Base-by-base conservation (phyloP, 2,329 filamentous ascomycete genomes). In the Didymella pomorum region DNA sequence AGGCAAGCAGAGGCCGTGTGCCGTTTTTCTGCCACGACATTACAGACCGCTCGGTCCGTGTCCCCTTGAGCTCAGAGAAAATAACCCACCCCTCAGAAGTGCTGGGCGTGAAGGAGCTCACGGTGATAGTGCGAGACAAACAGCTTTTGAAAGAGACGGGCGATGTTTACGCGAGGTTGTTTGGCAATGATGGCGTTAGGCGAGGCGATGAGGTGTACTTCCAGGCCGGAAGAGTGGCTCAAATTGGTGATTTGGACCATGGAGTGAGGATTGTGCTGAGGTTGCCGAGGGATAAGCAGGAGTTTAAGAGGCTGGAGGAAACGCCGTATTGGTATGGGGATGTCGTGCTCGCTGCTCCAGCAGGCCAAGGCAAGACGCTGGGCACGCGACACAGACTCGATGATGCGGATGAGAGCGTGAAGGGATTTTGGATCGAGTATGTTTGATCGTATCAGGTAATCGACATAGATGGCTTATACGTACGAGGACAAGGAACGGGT, bases 21-120 rank as follows among this genome's bases (percentile, higher is more conserved):
- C 88, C 88, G 0, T 90, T 90, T 65, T 90, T 72, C 56, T 76
- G 73, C 33, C 80, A 89, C 45, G 88, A 91, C 70, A 75, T 84
- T 12, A 89, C 87, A 2, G 76, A 81, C 2, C 73, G 88, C 7
- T 64, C 76, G n/a, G 69, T 85, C 2, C 76, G 88, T 0, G 87
- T 89, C 2, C 86, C 87, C 7, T 66, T 79, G 3, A 66, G 74
- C 0, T 65, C 51, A 7, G 76, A 63, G 28, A 76, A 72, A 37
- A 78, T 78, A 3, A 73, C 67, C 12, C 87, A 89, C 74, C 77
- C 83, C 0, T 84, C 78, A 7, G 81, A 81, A 0, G 84, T 80
- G 0, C 65, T 80, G 14, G 87, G 87, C 0, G 65, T 78, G n/a
- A 52, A 49, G 14, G 59, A 65, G 20, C 25, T 78, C 5, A 69